Conservation (phyloP, 306 rosid species). For the Vachellia pachyceras region DNA sequence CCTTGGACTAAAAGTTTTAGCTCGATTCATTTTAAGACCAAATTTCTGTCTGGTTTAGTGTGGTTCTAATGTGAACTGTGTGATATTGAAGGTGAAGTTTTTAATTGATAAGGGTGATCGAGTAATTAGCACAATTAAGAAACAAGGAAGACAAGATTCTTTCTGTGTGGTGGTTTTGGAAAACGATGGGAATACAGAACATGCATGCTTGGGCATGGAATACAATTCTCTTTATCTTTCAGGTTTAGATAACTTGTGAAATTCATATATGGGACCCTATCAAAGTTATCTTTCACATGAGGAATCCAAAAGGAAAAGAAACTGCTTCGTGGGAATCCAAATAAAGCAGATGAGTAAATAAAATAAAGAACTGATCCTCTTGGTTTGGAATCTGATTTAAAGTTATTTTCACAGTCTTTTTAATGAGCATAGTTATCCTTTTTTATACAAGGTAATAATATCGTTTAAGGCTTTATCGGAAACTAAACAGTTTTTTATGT, state of each 20-base stretch:
- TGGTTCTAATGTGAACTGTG: neutral
- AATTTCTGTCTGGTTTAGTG: too few relatives aligned
- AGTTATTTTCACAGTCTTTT: neutral
- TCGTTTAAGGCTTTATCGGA: too few relatives aligned
- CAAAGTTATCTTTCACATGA: neutral
- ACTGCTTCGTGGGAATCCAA: neutral
- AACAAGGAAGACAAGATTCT: neutral
- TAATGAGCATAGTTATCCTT: too few relatives aligned
- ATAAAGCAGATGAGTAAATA: neutral
- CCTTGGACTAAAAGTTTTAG: too few relatives aligned
- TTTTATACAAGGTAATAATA: too few relatives aligned
- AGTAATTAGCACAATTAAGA: neutral
- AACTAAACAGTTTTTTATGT: too few relatives aligned
- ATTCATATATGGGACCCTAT: neutral
- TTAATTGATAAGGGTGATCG: neutral
- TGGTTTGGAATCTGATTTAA: neutral
- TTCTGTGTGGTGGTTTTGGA: neutral
- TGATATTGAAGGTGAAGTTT: neutral
- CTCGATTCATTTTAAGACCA: too few relatives aligned
- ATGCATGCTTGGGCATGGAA: neutral
- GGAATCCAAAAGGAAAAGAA: neutral
- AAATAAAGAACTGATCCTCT: neutral
- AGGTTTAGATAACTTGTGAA: neutral
- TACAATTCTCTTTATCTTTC: neutral
- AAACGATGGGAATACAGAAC: neutral